Percentiles rank a stretch among this genome's conserved stretches.
phyloP scores from a whole-genome alignment of 164 flowering plant genomes.

The Litsea cubeba region DNA sequence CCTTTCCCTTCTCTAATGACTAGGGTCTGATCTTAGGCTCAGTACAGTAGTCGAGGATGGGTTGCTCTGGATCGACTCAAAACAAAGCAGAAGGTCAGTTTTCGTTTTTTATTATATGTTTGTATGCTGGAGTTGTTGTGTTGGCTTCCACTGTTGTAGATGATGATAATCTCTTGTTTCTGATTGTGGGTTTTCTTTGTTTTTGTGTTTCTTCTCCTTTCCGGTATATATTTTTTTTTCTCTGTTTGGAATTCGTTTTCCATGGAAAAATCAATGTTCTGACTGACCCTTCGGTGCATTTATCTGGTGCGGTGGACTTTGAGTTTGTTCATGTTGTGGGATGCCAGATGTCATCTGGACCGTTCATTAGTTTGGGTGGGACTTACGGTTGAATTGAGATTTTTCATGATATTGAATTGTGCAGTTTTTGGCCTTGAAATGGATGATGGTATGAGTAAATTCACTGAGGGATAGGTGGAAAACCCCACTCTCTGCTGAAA shows the following conservation, averaged over 20 bases:
- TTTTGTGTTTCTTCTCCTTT: not conserved
- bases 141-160: too few relatives aligned
- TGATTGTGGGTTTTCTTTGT: not conserved
- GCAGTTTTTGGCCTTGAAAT: not conserved
- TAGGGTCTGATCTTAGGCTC: not conserved
- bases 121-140: not conserved
- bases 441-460: not conserved
- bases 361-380: not conserved
- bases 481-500: too few relatives aligned
- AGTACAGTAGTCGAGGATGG: not conserved
- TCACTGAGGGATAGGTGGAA: too few relatives aligned
- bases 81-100: conserved; percentile 6
- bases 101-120: too few relatives aligned
- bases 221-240: too few relatives aligned
- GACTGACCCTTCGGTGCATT: too few relatives aligned
- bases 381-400: not conserved
- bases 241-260: not conserved
- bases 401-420: too few relatives aligned
- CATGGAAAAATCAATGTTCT: not conserved
- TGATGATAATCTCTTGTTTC: not conserved
- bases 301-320: too few relatives aligned
- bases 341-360: not conserved
- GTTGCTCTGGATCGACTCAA: conserved; percentile 1
- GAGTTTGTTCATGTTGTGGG: not conserved
- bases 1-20: not conserved